Base-by-base conservation (phyloP, 116 monocot genomes). In the Posidonia oceanica region DNA sequence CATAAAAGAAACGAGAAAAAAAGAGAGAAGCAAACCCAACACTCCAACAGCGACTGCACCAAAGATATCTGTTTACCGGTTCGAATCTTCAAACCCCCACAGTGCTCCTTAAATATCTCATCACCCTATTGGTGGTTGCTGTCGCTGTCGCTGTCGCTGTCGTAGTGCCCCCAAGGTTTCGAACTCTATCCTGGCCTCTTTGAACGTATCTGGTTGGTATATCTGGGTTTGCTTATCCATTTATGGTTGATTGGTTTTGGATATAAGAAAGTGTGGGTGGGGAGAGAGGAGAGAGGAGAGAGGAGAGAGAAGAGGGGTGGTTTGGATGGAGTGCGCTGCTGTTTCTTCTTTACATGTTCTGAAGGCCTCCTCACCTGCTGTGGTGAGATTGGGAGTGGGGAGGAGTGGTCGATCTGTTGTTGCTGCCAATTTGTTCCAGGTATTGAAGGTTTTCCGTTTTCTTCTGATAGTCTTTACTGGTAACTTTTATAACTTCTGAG, bases 271-370 rank as follows among this genome's bases (percentile, higher is more conserved):
- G 36, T 18, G 41, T 6, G 17, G 39, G n/a, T 18, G 10, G n/a
- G 3, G 18, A 12, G 44, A 0, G 7, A 39, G 17, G 39, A 16
- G 17, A 40, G 16, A 14, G 64, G 0, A 39, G 39, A 17, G 39
- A n/a, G n/a, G 39, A 16, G 17, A 40, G 16, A 14, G 64, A 2
- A 39, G 39, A 17, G 39, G 64, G 16, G 41, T 6, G 13, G 38
- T 64, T 39, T 42, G n/a, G 40, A 66, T 66, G 66, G 42, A 66
- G 20, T 42, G 66, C 12, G 44, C n/a, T 40, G 5, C 60, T 48
- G 48, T 7, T 22, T 20, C 60, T 22, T 16, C 41, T 7, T 41
- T 41, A n/a, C 66, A 20, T 66, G 48, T 42, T 39, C 41, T 42
- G 16, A 8, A 66, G n/a, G 42, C 20, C n/a, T 56, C n/a, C 15